Conservation (phyloP, 805 yeast genomes). For the baker's yeast (Saccharomyces cerevisiae) region DNA sequence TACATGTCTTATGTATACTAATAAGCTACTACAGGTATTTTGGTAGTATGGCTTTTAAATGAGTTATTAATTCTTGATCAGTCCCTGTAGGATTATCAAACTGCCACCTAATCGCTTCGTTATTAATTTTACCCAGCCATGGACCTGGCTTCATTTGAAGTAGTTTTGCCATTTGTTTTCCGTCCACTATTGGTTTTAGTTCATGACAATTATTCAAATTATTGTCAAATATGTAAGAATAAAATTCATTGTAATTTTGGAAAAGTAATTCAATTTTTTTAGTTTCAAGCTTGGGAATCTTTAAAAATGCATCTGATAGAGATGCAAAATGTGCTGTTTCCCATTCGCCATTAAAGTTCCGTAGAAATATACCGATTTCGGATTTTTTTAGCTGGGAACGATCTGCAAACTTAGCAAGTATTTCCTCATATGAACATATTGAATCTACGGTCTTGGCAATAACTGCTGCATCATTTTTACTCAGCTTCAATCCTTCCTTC, state of each 20-base stretch:
- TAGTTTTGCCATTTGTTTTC: constrained; percentile 52
- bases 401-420: constrained; percentile 20
- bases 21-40: constrained; percentile 7
- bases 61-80: constrained; percentile 47
- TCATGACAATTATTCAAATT: constrained; percentile 25
- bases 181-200: constrained; percentile 64
- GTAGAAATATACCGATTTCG: constrained; percentile 51
- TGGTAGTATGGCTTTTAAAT: constrained; percentile 23
- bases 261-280: constrained; percentile 11
- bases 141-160: constrained; percentile 70
- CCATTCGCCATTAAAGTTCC: constrained; percentile 47
- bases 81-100: constrained; percentile 56
- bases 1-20: background rate
- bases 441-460: constrained; percentile 39
- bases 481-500: constrained; percentile 62
- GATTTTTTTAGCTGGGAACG: constrained; percentile 36
- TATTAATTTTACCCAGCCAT: constrained; percentile 61
- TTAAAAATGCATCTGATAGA: constrained; percentile 15
- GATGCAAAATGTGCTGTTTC: constrained; percentile 36
- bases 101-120: constrained; percentile 62
- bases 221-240: constrained; percentile 19
- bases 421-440: constrained; percentile 18
- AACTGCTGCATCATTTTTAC: constrained; percentile 46
- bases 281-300: background rate
- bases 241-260: constrained; percentile 29